phyloP scores from a whole-genome alignment of 2,329 filamentous ascomycete genomes.

The Dactylella cylindrospora region DNA sequence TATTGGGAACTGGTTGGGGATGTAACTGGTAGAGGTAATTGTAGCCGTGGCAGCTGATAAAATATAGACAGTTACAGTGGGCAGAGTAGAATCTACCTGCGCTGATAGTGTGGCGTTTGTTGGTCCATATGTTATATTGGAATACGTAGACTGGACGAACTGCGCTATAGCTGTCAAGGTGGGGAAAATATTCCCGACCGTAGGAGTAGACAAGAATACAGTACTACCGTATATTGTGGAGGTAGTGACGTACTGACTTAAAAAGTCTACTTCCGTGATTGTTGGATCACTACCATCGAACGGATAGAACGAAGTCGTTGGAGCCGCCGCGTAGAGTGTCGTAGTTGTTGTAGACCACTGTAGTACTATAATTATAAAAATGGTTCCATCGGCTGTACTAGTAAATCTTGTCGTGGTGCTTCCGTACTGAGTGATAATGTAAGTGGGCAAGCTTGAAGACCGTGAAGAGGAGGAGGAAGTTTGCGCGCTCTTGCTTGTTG shows the following conservation, averaged over 20 bases:
- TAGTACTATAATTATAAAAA: conserved; percentile 10
- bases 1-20: conserved; percentile 6
- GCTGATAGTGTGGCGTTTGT: conserved; percentile 11
- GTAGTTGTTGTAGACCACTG: conserved; percentile 1
- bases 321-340: conserved; percentile 8
- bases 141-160: conserved; percentile 10
- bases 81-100: conserved; percentile 4
- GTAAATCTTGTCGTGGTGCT: conserved; percentile 4
- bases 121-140: conserved; percentile 30
- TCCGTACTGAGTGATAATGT: conserved; percentile 20
- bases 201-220: conserved; percentile 25
- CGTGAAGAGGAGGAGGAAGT: background rate
- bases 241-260: conserved; percentile 25
- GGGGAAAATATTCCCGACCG: conserved; percentile 18
- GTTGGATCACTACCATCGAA: conserved; percentile 25
- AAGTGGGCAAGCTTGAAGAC: background rate
- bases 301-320: background rate
- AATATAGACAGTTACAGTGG: conserved; percentile 20
- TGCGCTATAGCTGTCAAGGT: conserved; percentile 33
- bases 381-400: conserved; percentile 2
- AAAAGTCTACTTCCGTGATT: conserved; percentile 11
- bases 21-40: conserved; percentile 13
- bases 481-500: background rate
- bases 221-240: conserved; percentile 7
- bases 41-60: conserved; percentile 9